These are phyloP conservation scores for Elongisporangium undulatum DNA, from an alignment of 352 stramenopile genomes.

Conservation along the genomic window DNA sequence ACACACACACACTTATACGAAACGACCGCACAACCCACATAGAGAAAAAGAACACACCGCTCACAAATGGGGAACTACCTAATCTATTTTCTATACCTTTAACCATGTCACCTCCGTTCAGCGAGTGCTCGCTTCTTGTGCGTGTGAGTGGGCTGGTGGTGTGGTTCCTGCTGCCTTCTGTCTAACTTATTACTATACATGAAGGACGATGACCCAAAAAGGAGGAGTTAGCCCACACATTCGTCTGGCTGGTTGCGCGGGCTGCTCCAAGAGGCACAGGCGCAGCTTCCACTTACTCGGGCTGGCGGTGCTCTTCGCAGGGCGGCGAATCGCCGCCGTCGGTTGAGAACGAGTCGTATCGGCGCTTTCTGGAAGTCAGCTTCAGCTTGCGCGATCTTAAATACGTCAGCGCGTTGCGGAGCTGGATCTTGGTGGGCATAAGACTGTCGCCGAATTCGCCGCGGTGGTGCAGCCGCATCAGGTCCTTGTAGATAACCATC, in stretches of 20 bases:
- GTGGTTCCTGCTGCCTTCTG: neutral
- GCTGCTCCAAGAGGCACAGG: neutral
- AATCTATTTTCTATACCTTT: neutral
- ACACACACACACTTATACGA: neutral
- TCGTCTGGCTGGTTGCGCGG: neutral
- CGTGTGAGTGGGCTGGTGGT: neutral
- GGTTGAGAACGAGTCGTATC: constrained; percentile 39
- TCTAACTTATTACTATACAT: constrained; percentile 1
- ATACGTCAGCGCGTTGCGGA: constrained; percentile 79
- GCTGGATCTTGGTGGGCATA: constrained; percentile 81
- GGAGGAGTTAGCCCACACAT: constrained; percentile 1
- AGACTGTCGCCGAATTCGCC: constrained; percentile 61
- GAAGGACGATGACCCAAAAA: constrained; percentile 1
- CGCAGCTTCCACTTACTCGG: constrained; percentile 22
- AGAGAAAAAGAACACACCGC: no score
- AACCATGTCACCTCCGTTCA: neutral
- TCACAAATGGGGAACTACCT: neutral
- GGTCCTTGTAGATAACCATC: constrained; percentile 75
- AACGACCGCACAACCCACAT: neutral
- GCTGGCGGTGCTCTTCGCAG: constrained; percentile 47
- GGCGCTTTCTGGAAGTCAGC: constrained; percentile 32
- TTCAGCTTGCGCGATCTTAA: constrained; percentile 73
- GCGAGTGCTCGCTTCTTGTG: neutral
- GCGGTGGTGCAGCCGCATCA: constrained; percentile 45
- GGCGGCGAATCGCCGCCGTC: constrained; percentile 52